Conservation (phyloP, 305 asterid species). For the Fraxinus platypoda region DNA sequence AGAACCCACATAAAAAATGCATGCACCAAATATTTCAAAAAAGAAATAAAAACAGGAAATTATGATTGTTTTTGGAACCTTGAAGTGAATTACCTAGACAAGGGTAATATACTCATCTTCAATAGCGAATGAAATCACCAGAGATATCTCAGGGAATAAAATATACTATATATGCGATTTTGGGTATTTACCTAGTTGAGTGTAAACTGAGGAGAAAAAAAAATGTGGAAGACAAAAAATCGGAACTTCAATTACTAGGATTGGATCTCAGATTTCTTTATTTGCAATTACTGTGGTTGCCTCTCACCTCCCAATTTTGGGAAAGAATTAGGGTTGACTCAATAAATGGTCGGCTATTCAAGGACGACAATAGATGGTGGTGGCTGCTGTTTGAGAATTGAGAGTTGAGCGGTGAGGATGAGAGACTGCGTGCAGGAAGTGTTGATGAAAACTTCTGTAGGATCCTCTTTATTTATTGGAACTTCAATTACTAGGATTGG, state of each 20-base stretch:
- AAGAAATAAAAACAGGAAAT: neutral
- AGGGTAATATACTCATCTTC: neutral
- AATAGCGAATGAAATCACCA: neutral
- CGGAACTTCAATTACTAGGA: neutral
- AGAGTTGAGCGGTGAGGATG: neutral
- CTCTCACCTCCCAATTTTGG: neutral
- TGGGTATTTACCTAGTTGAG: neutral
- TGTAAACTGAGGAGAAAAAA: neutral
- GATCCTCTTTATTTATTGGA: neutral
- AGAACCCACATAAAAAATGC: neutral
- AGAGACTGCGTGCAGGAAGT: neutral
- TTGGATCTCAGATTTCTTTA: neutral
- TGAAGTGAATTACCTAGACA: neutral
- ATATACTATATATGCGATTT: neutral
- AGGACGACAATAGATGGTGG: neutral
- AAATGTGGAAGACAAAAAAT: neutral
- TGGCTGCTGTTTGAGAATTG: neutral
- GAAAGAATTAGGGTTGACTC: neutral
- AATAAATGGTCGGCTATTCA: neutral
- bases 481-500: neutral
- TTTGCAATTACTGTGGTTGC: neutral
- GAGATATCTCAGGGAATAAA: neutral
- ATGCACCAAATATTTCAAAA: neutral
- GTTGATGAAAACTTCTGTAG: neutral
- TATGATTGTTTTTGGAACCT: neutral